Conservation (phyloP, 2,329 filamentous ascomycete species). For the Pleoardoris graminearum region DNA sequence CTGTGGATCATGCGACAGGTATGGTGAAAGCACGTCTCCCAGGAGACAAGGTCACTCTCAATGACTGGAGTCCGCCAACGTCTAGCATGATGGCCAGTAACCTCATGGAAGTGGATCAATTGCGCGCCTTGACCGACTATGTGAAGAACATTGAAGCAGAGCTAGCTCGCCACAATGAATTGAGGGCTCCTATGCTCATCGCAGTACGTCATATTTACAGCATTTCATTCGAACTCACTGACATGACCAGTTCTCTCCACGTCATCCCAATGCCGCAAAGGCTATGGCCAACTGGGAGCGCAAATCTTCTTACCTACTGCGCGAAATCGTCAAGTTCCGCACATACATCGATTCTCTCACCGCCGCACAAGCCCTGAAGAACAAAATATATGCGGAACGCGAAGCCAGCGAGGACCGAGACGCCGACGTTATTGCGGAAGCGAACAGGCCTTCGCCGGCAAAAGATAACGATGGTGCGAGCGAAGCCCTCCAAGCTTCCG, state of each 20-base stretch:
- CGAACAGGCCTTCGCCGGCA: slow-evolving; percentile 10
- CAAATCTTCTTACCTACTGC: slow-evolving; percentile 86
- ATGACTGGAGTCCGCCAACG: slow-evolving; percentile 85
- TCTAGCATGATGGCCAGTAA: slow-evolving; percentile 88
- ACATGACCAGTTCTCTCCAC: slow-evolving; percentile 69
- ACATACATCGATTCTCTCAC: slow-evolving; percentile 89
- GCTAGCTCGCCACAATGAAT: slow-evolving; percentile 81
- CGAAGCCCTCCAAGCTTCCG: slow-evolving; percentile 31
- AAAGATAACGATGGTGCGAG: slow-evolving; percentile 42
- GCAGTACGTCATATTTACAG: slow-evolving; percentile 57
- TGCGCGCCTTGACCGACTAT: slow-evolving; percentile 73
- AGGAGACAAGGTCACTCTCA: slow-evolving; percentile 80
- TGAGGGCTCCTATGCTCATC: slow-evolving; percentile 83
- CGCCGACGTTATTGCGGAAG: slow-evolving; percentile 19
- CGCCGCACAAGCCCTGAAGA: slow-evolving; percentile 69
- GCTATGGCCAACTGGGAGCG: slow-evolving; percentile 97
- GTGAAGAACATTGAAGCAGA: slow-evolving; percentile 86
- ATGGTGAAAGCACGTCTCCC: slow-evolving; percentile 69
- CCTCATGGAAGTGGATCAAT: slow-evolving; percentile 77
- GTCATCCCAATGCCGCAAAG: slow-evolving; percentile 76
- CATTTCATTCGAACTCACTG: slow-evolving; percentile 1
- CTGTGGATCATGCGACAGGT: slow-evolving; percentile 59
- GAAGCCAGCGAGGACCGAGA: slow-evolving; percentile 30
- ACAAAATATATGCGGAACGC: slow-evolving; percentile 64
- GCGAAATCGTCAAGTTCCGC: slow-evolving; percentile 94